Conservation (phyloP, 305 asterid species). For the Solanum chacoense region DNA sequence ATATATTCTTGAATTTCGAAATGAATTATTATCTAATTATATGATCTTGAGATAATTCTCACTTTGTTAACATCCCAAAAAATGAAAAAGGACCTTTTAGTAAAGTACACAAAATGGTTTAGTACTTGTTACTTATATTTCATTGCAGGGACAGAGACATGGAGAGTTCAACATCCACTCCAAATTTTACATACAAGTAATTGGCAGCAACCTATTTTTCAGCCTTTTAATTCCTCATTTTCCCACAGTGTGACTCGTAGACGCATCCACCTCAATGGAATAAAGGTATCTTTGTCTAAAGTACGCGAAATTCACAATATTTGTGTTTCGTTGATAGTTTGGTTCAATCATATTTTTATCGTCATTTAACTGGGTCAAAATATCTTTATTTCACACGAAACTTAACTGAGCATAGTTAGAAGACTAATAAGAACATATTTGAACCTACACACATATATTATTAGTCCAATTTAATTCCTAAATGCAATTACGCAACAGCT, state of each 20-base stretch:
- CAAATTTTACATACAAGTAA: neutral
- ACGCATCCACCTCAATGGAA: neutral
- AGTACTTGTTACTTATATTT: neutral
- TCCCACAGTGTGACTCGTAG: neutral
- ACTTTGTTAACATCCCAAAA: neutral
- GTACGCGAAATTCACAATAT: neutral
- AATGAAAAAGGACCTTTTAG: neutral
- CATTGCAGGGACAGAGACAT: neutral
- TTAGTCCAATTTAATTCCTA: neutral
- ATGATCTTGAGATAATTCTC: neutral
- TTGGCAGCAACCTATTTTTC: neutral
- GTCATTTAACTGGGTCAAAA: neutral
- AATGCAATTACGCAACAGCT: neutral
- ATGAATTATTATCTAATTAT: neutral
- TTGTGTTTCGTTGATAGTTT: neutral
- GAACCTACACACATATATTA: neutral
- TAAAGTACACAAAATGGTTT: neutral
- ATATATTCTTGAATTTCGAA: neutral
- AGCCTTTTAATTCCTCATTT: neutral
- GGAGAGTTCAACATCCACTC: neutral
- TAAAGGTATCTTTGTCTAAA: slow-evolving; percentile 1
- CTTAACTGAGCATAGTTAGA: neutral
- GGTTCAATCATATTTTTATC: neutral
- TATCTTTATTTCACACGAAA: neutral
- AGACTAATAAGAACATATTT: neutral